Conservation (phyloP, 1,284 basidiomycete genomes). For the Sparassis latifolia region DNA sequence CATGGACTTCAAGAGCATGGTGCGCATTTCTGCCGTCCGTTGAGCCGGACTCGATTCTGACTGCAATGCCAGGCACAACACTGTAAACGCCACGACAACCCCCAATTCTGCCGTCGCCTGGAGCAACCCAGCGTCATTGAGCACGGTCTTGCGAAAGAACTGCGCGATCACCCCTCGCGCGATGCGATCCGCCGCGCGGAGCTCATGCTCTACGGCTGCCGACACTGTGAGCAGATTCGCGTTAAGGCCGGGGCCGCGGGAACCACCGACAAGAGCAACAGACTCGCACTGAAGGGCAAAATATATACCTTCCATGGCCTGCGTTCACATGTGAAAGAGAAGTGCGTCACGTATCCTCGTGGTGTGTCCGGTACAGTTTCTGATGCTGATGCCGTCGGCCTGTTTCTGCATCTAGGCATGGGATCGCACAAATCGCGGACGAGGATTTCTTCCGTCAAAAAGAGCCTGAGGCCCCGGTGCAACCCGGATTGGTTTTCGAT, state of each 20-base stretch:
- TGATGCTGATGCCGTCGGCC: conserved; percentile 5
- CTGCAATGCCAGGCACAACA: conserved; percentile 32
- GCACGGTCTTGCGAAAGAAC: too few relatives aligned
- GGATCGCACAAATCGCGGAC: conserved; percentile 24
- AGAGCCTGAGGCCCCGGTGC: background rate
- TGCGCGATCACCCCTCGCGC: too few relatives aligned
- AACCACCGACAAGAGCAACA: background rate
- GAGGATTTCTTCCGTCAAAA: conserved; percentile 28
- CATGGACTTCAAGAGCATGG: conserved; percentile 45
- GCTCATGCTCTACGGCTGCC: conserved; percentile 42
- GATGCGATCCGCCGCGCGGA: conserved; percentile 7
- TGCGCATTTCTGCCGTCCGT: conserved; percentile 21
- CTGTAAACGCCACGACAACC: conserved; percentile 48
- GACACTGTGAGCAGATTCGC: conserved; percentile 35
- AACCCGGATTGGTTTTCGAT: too few relatives aligned
- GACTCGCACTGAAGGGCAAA: conserved; percentile 7
- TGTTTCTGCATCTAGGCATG: conserved; percentile 20
- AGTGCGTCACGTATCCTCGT: conserved; percentile 33
- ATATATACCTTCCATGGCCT: conserved; percentile 47
- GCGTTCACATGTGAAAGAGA: conserved; percentile 50
- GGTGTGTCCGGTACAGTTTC: background rate
- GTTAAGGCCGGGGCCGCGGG: background rate
- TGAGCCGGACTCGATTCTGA: conserved; percentile 1
- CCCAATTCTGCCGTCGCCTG: too few relatives aligned
- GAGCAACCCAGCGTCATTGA: too few relatives aligned